Evolutionary conservation across 306 rosid species (phyloP).

Genomic region (Erythrophleum fordii): DNA sequence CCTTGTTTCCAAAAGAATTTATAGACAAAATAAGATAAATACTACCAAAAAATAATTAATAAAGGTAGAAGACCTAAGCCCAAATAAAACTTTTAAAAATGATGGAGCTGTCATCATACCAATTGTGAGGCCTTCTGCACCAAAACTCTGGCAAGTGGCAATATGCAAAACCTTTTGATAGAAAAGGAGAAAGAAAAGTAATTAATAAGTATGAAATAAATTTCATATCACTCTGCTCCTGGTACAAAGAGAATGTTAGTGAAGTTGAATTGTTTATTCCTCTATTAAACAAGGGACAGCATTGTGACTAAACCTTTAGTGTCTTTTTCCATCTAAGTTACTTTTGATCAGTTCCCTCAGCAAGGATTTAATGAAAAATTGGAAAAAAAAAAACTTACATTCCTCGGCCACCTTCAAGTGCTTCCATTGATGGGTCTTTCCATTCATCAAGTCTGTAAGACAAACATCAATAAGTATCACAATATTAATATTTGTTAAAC

Average conservation of each 20-base stretch:
- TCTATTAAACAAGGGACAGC: slow-evolving; percentile 21
- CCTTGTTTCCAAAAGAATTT: neutral
- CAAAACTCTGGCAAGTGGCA: slow-evolving; percentile 71
- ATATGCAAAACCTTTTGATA: slow-evolving; percentile 72
- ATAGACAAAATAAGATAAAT: neutral
- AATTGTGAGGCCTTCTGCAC: slow-evolving; percentile 60
- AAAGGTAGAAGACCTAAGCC: neutral
- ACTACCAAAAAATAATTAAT: neutral
- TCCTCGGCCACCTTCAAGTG: slow-evolving; percentile 94
- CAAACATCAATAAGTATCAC: slow-evolving; percentile 1
- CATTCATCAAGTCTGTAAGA: slow-evolving; percentile 83
- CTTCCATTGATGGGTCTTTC: slow-evolving; percentile 87
- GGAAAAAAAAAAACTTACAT: slow-evolving; percentile 48
- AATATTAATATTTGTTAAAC: neutral
- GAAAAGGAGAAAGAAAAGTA: slow-evolving; percentile 12
- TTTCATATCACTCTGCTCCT: neutral
- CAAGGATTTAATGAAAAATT: neutral
- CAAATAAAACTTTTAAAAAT: slow-evolving; percentile 20
- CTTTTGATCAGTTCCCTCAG: slow-evolving; percentile 1
- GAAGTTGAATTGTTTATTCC: slow-evolving; percentile 9
- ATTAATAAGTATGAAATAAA: slow-evolving; percentile 12
- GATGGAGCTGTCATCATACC: slow-evolving; percentile 55
- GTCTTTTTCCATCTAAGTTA: neutral
- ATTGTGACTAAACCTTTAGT: slow-evolving; percentile 2
- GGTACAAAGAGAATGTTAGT: slow-evolving; percentile 5